phyloP scores from a whole-genome alignment of 1,139 yeast species.

The Trichomonascaceae sp. region DNA sequence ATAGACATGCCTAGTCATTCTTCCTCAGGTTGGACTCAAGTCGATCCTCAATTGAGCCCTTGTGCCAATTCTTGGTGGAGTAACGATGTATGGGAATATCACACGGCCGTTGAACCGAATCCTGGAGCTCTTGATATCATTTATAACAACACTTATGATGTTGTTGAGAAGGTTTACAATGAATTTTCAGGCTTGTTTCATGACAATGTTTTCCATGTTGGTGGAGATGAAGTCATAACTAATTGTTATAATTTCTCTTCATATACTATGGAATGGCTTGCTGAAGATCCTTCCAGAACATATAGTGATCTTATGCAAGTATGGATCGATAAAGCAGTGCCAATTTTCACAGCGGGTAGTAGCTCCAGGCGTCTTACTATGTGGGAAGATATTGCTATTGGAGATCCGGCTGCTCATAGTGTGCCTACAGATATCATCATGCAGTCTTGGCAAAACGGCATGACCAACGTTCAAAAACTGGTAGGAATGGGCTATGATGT shows the following conservation, averaged over 20 bases:
- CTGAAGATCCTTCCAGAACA: conserved; percentile 28
- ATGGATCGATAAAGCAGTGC: conserved; percentile 39
- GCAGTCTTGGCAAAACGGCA: conserved; percentile 40
- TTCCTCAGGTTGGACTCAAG: conserved; percentile 40
- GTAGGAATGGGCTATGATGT: conserved; percentile 41
- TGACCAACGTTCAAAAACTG: conserved; percentile 31
- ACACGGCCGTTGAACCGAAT: conserved; percentile 42
- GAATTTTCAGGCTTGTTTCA: conserved; percentile 37
- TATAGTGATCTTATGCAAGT: conserved; percentile 35
- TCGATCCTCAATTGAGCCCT: conserved; percentile 35
- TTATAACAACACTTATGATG: conserved; percentile 35
- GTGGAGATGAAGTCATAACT: conserved; percentile 41
- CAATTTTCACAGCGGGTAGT: conserved; percentile 32
- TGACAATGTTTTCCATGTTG: conserved; percentile 43
- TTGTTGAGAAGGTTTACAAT: conserved; percentile 36
- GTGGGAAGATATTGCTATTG: conserved; percentile 47
- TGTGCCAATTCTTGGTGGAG: conserved; percentile 38
- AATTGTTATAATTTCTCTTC: conserved; percentile 38
- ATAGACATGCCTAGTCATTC: conserved; percentile 48
- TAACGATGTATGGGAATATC: conserved; percentile 27
- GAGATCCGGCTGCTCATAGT: conserved; percentile 19
- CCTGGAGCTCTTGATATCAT: conserved; percentile 44
- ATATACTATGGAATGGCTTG: conserved; percentile 33
- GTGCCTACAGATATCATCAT: conserved; percentile 36
- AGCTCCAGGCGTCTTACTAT: conserved; percentile 32